Evolutionary conservation across 2,329 filamentous ascomycete species (phyloP).

Genomic region (Onygena corvina): DNA sequence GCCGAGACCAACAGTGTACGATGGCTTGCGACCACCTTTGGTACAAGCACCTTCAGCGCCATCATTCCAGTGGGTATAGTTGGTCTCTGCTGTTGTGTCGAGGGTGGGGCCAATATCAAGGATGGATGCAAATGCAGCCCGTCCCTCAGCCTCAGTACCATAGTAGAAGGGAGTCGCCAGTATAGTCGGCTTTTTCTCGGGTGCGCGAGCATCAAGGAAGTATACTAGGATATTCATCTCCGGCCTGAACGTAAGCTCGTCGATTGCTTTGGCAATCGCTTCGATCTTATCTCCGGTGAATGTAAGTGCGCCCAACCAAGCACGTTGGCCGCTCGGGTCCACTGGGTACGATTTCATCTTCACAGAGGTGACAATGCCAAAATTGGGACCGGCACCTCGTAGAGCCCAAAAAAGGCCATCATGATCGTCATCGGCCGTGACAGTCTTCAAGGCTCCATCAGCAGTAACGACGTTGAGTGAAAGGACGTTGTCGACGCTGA

Average conservation of each 20-base stretch:
- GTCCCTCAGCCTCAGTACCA: conserved; percentile 1
- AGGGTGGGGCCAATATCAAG: conserved; percentile 3
- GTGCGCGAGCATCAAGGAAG: conserved; percentile 8
- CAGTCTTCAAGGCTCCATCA: conserved; percentile 33
- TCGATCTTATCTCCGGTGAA: conserved; percentile 3
- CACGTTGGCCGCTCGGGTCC: conserved; percentile 23
- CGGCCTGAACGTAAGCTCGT: conserved; percentile 25
- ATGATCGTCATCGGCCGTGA: conserved; percentile 27
- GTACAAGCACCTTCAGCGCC: conserved; percentile 13
- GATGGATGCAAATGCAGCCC: not conserved
- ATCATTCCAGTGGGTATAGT: conserved; percentile 33
- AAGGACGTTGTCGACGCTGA: conserved; percentile 43
- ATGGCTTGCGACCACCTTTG: conserved; percentile 1
- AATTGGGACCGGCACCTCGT: conserved; percentile 47
- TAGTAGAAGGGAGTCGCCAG: conserved; percentile 22
- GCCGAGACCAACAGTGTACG: not conserved
- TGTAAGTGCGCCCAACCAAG: not conserved
- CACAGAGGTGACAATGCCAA: conserved; percentile 44
- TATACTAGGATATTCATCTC: not conserved
- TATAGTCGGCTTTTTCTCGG: conserved; percentile 16
- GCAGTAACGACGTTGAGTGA: conserved; percentile 43
- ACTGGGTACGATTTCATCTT: conserved; percentile 18
- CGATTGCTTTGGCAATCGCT: not conserved
- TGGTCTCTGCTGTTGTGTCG: conserved; percentile 19
- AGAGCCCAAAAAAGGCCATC: conserved; percentile 49